Evolutionary conservation across 805 yeast genomes (phyloP), one percentile per base, ranked within the genome.

Genomic region (Barnettozyma salicaria): DNA sequence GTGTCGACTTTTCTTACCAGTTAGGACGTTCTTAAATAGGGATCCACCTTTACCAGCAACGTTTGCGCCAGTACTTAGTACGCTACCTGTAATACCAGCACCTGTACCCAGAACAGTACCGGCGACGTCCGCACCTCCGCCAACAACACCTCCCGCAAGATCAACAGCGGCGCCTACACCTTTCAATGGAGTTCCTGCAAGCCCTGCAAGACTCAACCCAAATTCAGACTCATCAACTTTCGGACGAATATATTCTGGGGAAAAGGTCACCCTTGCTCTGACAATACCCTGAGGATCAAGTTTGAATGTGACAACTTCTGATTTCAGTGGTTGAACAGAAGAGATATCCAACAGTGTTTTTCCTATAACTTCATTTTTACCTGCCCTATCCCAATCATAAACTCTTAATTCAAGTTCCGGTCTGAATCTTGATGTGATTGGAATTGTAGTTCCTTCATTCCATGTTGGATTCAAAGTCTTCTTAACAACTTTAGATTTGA

Each of bases 361-460:
- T 29, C 89, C 89, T 34, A 84, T 57, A 18, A 68, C 54, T 44
- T 76, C 83, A 58, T 79, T 76, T 35, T 69, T 73, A 44, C 85
- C 89, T 18, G 88, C 72, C 54, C 80, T 68, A 59, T 84, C 92
- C 90, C 90, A 84, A 58, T 84, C 92, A 50, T 61, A 73, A 13
- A 79, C 75, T 30, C 69, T 70, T 18, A 79, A 47, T 23, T 58
- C 43, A 20, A 81, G 55, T 13, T 61, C 49, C 19, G 72, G 63
- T 53, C 82, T 70, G 2, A 77, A 62, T 57, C 86, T 74, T 0
- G 92, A 80, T 25, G 73, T 67, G 40, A 83, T 58, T 4, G 83
- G 78, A 47, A 86, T 59, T 4, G 66, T 67, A 18, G 74, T 64
- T 7, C 63, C 58, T 49, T 85, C 92, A 55, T 85, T 79, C 89